phyloP scores from a whole-genome alignment of 495 filamentous ascomycete species.

The Penicillium cataractarum region DNA sequence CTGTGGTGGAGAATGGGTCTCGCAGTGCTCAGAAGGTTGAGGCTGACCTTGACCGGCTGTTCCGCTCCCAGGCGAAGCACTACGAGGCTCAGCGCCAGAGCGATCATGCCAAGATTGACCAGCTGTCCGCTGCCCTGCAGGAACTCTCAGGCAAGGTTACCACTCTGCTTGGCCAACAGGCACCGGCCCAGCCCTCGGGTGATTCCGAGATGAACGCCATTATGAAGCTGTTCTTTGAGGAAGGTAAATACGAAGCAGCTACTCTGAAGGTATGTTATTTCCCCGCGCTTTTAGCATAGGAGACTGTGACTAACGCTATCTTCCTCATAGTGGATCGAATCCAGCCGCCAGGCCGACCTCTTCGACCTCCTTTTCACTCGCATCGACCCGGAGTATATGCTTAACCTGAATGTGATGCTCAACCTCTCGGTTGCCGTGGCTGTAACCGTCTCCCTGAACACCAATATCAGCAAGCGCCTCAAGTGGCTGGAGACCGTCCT shows the following conservation, averaged over 20 bases:
- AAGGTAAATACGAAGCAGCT: slow-evolving; percentile 71
- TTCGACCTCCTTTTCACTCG: slow-evolving; percentile 81
- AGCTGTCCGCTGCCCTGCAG: slow-evolving; percentile 73
- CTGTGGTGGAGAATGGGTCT: slow-evolving; percentile 65
- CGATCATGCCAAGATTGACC: slow-evolving; percentile 80
- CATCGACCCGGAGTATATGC: slow-evolving; percentile 71
- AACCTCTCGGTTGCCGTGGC: slow-evolving; percentile 82
- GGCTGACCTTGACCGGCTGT: slow-evolving; percentile 66
- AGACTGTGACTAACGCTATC: slow-evolving; percentile 9
- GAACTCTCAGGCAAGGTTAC: slow-evolving; percentile 72
- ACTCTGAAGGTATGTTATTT: slow-evolving; percentile 58
- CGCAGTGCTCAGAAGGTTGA: slow-evolving; percentile 63
- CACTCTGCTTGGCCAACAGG: slow-evolving; percentile 67
- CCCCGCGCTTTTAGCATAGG: not conserved
- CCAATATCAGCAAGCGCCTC: slow-evolving; percentile 68
- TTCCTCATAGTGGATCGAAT: slow-evolving; percentile 81
- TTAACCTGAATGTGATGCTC: slow-evolving; percentile 70
- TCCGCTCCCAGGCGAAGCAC: slow-evolving; percentile 62
- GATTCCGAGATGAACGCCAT: slow-evolving; percentile 16
- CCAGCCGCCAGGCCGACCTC: slow-evolving; percentile 68
- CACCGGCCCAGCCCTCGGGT: slow-evolving; percentile 52
- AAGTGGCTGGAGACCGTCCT: slow-evolving; percentile 79
- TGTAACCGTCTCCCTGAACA: slow-evolving; percentile 70
- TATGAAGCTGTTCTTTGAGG: slow-evolving; percentile 58
- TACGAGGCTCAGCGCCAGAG: slow-evolving; percentile 69